phyloP scores from a whole-genome alignment of 495 filamentous ascomycete genomes.

The Aspergillus sclerotiicarbonarius region DNA sequence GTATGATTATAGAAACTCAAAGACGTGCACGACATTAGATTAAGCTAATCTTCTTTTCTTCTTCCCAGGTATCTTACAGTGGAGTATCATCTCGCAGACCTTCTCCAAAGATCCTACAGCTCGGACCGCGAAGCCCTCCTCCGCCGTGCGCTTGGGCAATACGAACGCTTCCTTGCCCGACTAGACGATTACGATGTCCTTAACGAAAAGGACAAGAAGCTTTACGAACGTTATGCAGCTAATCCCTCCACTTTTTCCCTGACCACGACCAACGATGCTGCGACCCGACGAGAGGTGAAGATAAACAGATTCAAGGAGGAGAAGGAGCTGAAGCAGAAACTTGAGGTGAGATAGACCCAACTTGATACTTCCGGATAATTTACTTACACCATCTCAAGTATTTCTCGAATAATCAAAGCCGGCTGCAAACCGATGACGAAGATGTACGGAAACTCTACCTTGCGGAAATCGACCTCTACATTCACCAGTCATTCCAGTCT shows the following conservation, averaged over 20 bases:
- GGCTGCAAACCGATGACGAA: conserved; percentile 71
- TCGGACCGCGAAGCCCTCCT: conserved; percentile 63
- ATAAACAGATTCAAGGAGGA: conserved; percentile 83
- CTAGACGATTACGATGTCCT: conserved; percentile 79
- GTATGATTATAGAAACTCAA: no score
- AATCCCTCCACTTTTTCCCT: conserved; percentile 66
- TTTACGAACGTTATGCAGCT: conserved; percentile 69
- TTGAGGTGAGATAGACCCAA: conserved; percentile 56
- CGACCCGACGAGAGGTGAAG: conserved; percentile 73
- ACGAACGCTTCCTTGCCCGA: conserved; percentile 73
- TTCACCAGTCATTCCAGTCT: conserved; percentile 78
- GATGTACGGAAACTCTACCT: conserved; percentile 75
- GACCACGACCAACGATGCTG: conserved; percentile 65
- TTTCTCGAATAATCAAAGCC: conserved; percentile 56
- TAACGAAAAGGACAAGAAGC: conserved; percentile 59
- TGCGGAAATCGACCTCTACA: conserved; percentile 65
- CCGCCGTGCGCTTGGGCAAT: conserved; percentile 58
- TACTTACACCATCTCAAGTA: conserved; percentile 46
- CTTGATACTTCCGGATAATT: background rate
- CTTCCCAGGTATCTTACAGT: conserved; percentile 63
- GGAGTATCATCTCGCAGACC: conserved; percentile 66
- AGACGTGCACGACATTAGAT: no score
- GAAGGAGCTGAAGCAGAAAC: conserved; percentile 78
- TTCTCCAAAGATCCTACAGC: conserved; percentile 55
- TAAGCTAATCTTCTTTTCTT: conserved; percentile 18